Conservation (phyloP, 148 eudicot genomes). For the Pharnaceum exiguum region DNA sequence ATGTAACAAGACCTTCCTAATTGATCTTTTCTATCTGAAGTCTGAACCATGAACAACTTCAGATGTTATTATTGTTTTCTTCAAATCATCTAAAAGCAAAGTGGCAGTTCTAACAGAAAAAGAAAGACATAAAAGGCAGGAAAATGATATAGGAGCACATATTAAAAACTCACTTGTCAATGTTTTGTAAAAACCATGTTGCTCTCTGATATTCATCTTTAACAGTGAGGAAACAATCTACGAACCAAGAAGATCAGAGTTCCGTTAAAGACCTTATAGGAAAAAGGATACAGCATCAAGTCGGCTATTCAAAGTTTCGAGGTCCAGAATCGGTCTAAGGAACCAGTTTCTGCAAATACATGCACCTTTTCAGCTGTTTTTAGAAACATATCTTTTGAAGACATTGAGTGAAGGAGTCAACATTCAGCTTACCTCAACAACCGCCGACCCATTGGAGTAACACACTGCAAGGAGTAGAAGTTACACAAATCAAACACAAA, state of each 20-base stretch:
- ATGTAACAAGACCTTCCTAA: no score
- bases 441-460: conserved; percentile 94
- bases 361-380: conserved; percentile 16
- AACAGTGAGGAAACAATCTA: background rate
- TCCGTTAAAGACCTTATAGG: background rate
- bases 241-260: conserved; percentile 2
- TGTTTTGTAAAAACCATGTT: no score
- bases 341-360: conserved; percentile 76
- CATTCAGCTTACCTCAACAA: conserved; percentile 59
- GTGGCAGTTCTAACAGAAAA: no score
- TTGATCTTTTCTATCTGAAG: no score
- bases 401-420: background rate
- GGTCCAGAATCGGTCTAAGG: conserved; percentile 82
- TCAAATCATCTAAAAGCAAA: no score
- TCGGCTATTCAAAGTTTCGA: conserved; percentile 70
- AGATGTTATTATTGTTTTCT: no score
- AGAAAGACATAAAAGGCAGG: no score
- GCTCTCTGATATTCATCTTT: no score
- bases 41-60: no score
- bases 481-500: conserved; percentile 18
- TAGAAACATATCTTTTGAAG: background rate
- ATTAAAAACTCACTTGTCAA: no score
- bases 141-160: no score
- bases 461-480: conserved; percentile 54
- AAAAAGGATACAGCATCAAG: conserved; percentile 91